Evolutionary conservation across 371 early-diverging fungal genomes (phyloP).

Genomic region (Gilbertella persicaria): DNA sequence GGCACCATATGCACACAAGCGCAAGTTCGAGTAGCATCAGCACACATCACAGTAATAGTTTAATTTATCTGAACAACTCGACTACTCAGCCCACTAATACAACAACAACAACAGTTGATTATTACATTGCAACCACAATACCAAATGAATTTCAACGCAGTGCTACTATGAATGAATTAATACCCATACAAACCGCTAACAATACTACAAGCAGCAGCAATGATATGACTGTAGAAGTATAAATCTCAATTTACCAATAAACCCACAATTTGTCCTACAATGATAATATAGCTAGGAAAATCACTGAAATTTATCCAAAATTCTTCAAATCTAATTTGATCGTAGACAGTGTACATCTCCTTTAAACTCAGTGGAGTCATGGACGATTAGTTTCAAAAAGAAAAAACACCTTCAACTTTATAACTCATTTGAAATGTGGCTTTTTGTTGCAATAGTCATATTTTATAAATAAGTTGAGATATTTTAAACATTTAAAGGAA

Average conservation of each 20-base stretch:
- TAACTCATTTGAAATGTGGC: background rate
- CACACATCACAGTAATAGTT: background rate
- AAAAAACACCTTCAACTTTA: slow-evolving; percentile 3
- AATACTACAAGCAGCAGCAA: background rate
- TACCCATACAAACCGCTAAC: slow-evolving; percentile 5
- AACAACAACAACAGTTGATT: background rate
- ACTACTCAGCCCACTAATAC: slow-evolving; percentile 1
- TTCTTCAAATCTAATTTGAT: slow-evolving; percentile 25
- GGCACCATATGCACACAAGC: background rate
- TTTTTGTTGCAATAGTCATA: background rate
- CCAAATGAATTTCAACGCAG: slow-evolving; percentile 4
- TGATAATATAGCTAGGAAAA: background rate
- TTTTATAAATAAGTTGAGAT: background rate
- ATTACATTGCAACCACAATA: no score
- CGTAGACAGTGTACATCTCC: slow-evolving; percentile 33
- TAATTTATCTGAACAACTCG: slow-evolving; percentile 1
- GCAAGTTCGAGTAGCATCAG: background rate
- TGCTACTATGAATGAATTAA: slow-evolving; percentile 11
- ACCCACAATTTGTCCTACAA: slow-evolving; percentile 19
- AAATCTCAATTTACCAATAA: no score
- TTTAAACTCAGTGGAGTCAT: slow-evolving; percentile 16
- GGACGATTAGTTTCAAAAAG: slow-evolving; percentile 41
- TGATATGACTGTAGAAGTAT: slow-evolving; percentile 22
- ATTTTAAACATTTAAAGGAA: background rate
- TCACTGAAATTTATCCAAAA: background rate